Conservation (phyloP, 2,329 filamentous ascomycete genomes). For the Aspergillus viridinutans region DNA sequence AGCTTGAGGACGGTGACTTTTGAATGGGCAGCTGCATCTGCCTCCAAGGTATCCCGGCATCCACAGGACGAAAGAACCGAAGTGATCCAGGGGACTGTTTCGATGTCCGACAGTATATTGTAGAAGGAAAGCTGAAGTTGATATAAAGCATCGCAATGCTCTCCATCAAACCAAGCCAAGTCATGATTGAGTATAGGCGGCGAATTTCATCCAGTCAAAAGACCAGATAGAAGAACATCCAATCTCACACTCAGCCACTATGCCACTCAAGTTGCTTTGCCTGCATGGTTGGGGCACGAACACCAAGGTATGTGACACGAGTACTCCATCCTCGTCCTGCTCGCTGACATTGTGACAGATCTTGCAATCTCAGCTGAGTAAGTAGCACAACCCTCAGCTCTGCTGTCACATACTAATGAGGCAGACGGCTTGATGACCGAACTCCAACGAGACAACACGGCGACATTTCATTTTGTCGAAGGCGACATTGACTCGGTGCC, state of each 20-base stretch:
- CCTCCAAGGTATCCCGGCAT: neutral
- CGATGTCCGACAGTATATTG: neutral
- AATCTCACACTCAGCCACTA: constrained; percentile 3
- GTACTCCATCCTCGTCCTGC: neutral
- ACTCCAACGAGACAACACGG: constrained; percentile 25
- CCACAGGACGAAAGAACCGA: neutral
- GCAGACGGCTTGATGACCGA: constrained; percentile 25
- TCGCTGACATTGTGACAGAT: constrained; percentile 18
- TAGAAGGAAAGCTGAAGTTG: neutral
- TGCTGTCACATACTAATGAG: neutral
- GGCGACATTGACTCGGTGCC: constrained; percentile 26
- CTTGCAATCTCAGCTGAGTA: constrained; percentile 26
- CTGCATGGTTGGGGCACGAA: constrained; percentile 34
- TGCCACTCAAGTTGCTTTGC: constrained; percentile 30
- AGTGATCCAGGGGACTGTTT: neutral
- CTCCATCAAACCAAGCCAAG: neutral
- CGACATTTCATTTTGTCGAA: constrained; percentile 27
- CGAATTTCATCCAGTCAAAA: neutral
- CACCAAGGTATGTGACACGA: constrained; percentile 16
- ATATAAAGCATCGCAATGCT: neutral
- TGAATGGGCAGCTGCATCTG: neutral
- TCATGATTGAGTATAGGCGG: neutral
- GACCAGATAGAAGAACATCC: neutral
- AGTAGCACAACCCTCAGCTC: constrained; percentile 2
- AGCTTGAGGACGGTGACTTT: neutral